These are phyloP conservation scores for Zygosaccharomyces bailii DNA, from an alignment of 805 yeast species.

Conservation along the genomic window DNA sequence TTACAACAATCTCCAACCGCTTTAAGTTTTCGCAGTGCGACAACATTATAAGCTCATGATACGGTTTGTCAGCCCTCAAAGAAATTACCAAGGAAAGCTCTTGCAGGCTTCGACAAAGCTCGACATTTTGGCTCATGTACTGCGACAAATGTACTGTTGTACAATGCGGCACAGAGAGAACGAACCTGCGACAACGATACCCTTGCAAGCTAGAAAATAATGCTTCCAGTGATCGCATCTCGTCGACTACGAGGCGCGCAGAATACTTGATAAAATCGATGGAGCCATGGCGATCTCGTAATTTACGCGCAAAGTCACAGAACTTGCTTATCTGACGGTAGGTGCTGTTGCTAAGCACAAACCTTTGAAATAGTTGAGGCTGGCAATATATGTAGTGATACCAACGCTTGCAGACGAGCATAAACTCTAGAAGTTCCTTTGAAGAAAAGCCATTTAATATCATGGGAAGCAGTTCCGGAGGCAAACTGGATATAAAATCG, in stretches of 20 bases:
- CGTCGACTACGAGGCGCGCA: slow-evolving; percentile 25
- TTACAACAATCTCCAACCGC: slow-evolving; percentile 24
- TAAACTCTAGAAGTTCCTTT: slow-evolving; percentile 21
- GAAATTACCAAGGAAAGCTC: slow-evolving; percentile 23
- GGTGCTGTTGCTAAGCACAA: slow-evolving; percentile 19
- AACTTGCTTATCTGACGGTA: slow-evolving; percentile 19
- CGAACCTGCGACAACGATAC: slow-evolving; percentile 14
- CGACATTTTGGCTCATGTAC: slow-evolving; percentile 10
- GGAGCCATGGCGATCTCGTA: slow-evolving; percentile 1
- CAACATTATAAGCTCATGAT: slow-evolving; percentile 19
- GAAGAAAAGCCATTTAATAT: slow-evolving; percentile 21
- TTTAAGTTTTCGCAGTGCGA: slow-evolving; percentile 19
- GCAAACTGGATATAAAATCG: slow-evolving; percentile 25
- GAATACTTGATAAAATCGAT: slow-evolving; percentile 21
- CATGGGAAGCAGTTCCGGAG: slow-evolving; percentile 26
- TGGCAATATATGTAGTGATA: slow-evolving; percentile 15
- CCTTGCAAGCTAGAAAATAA: slow-evolving; percentile 17
- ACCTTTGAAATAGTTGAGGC: slow-evolving; percentile 22
- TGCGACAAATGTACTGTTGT: slow-evolving; percentile 20
- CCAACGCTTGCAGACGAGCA: slow-evolving; percentile 27
- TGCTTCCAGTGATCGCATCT: slow-evolving; percentile 17
- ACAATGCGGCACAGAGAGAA: slow-evolving; percentile 23
- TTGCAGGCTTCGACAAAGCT: slow-evolving; percentile 11
- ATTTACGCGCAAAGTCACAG: slow-evolving; percentile 15
- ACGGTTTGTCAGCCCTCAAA: slow-evolving; percentile 22